Evolutionary conservation across 2,329 filamentous ascomycete species (phyloP).

Genomic region (Madurella mycetomatis): DNA sequence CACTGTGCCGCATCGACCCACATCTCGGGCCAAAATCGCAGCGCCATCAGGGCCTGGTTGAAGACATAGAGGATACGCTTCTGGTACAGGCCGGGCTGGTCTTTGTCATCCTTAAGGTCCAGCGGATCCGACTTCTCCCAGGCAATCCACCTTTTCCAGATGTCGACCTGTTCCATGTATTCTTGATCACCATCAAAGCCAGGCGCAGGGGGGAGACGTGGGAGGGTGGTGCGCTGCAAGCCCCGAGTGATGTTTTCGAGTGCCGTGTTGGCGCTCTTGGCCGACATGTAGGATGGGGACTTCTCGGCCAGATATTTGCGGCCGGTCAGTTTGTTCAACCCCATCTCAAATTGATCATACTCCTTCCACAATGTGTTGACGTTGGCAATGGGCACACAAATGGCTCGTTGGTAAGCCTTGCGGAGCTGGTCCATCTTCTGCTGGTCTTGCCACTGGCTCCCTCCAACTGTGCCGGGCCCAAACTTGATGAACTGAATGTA

Average conservation of each 20-base stretch:
- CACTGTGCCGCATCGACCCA: conserved; percentile 95
- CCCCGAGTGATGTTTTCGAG: conserved; percentile 83
- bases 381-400: conserved; percentile 78
- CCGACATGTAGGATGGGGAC: conserved; percentile 93
- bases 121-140: conserved; percentile 95
- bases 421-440: conserved; percentile 95
- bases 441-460: conserved; percentile 88
- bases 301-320: conserved; percentile 92
- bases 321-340: conserved; percentile 86
- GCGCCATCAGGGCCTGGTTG: conserved; percentile 86
- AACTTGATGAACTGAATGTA: conserved; percentile 92
- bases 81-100: conserved; percentile 71
- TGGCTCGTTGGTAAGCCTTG: conserved; percentile 87
- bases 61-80: conserved; percentile 84
- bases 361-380: conserved; percentile 91
- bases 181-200: conserved; percentile 86
- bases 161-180: conserved; percentile 74
- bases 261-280: conserved; percentile 82
- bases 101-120: conserved; percentile 75
- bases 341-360: conserved; percentile 94
- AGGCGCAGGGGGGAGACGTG: conserved; percentile 73
- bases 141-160: conserved; percentile 90
- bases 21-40: conserved; percentile 91
- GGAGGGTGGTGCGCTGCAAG: conserved; percentile 71
- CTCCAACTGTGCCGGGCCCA: conserved; percentile 79